A percentile compares a stretch with the other conserved stretches of the same genome.
Evolutionary conservation across 164 flowering plant genomes (phyloP).

Genomic region (Taxillus chinensis): DNA sequence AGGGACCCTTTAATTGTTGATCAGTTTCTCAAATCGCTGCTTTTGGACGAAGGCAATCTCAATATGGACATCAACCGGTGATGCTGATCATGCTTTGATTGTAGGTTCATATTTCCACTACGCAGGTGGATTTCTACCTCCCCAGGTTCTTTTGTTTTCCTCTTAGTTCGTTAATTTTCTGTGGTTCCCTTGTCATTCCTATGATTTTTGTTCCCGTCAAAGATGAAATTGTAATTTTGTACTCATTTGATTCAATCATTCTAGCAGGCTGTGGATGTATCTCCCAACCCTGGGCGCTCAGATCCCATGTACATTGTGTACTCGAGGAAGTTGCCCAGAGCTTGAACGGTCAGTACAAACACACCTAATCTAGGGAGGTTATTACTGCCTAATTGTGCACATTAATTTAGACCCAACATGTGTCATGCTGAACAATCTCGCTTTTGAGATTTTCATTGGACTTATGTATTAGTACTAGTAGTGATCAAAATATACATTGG

Average conservation of each 20-base stretch:
- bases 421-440: no score
- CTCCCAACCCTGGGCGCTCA: slow-evolving; percentile 89
- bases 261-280: slow-evolving; percentile 83
- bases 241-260: not conserved
- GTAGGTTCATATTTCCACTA: slow-evolving; percentile 93
- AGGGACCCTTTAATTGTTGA: not conserved
- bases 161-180: not conserved
- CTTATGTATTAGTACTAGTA: no score
- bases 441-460: no score
- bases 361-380: no score
- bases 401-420: not conserved
- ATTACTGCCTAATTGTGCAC: no score
- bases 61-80: slow-evolving; percentile 95
- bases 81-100: slow-evolving; percentile 76
- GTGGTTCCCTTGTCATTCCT: not conserved
- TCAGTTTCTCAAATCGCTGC: slow-evolving; percentile 94
- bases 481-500: no score
- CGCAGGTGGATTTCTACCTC: slow-evolving; percentile 94
- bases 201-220: no score
- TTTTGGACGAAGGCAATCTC: slow-evolving; percentile 96
- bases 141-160: slow-evolving; percentile 43
- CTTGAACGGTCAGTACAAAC: slow-evolving; percentile 14
- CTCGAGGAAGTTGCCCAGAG: slow-evolving; percentile 55
- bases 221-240: no score
- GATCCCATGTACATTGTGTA: slow-evolving; percentile 89